Evolutionary conservation across 2,329 filamentous ascomycete species (phyloP), one percentile per base, ranked within the genome.

Genomic region (Raffaelea deltoideospora): DNA sequence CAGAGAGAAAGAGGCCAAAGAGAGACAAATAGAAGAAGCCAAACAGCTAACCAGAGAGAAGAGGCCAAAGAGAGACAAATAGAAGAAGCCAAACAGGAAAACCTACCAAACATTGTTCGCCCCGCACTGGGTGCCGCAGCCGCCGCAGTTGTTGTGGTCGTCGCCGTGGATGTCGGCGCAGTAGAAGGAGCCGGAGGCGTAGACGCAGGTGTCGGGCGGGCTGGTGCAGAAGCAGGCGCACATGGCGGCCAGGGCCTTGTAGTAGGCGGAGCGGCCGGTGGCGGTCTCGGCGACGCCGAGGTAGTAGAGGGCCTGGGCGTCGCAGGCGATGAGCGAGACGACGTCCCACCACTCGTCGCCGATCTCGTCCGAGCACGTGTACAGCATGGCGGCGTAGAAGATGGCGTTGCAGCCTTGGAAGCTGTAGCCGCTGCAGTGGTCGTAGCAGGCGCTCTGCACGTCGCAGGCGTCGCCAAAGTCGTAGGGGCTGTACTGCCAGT

Each of bases 311-410:
- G 36, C 36, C 26, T 38, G 36, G 19, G 31, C 10, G 20, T 17
- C 36, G 17, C 36, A 38, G 24, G 36, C 36, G 15, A 38, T 20
- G 4, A 38, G 31, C 26, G 36, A 38, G 26, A 38, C 36, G 7
- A 38, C 36, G 18, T 38, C 36, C 36, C 36, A 38, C 36, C 36
- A 38, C 31, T 38, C 31, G 31, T 38, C 36, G 26, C 36, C 36
- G n/a, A 38, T 26, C 13, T 38, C 36, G 10, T 38, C 31, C 5
- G 15, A 26, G 21, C 36, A 38, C 18, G 27, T 23, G 8, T 29
- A 15, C 3, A 38, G 36, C 36, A 38, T 38, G 26, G 36, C n/a
- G 8, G 31, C 31, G 26, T 38, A 38, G 26, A 38, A 38, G n/a
- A 38, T 33, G 19, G 19, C 9, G 31, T 38, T 38, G 31, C 36